Evolutionary conservation across 176 grass and related monocot species (phyloP), one percentile per base, ranked within the genome.

Genomic region (Tuctoria greenei): DNA sequence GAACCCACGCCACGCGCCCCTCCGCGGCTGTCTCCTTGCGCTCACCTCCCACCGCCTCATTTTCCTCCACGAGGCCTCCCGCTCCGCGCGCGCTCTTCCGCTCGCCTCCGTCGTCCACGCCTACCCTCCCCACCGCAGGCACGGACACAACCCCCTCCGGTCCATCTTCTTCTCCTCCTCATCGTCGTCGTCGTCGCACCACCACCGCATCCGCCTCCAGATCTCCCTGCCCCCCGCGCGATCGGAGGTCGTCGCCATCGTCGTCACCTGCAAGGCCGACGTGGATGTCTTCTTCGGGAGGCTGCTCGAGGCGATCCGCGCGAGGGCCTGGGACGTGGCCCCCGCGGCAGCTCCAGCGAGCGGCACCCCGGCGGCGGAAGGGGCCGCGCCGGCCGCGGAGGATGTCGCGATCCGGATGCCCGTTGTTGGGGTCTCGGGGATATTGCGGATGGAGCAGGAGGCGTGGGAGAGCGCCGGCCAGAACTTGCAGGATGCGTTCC

Each of bases 401-500:
- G 86, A 89, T 75, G n/a, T 79, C 26, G 82, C 79, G 55, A 86
- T 89, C 75, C 80, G 51, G 75, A 95, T 87, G 83, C 92, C 89
- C 17, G 96, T 99, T 61, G 92, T 95, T 13, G 96, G 96, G 23
- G 85, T 99, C 11, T 90, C 92, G 0, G 96, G 92, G 36, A 99
- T 99, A 77, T 74, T 99, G 67, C 90, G 92, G 80, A 99, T 90
- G 79, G 96, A 99, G 77, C 96, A 99, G 71, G 92, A 99, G 60
- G 61, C 83, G 26, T 99, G 96, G 92, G 96, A 99, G 83, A 99
- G 76, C 58, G 91, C 92, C n/a, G 96, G 91, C 56, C 93, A 90
- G 80, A 99, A 90, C 74, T 79, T 99, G 52, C 89, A 99, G 84
- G 96, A 99, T 58, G 96, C 96, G 13, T 99, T 99, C 90, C 92